Base-by-base conservation (phyloP, 106 monocot species). In the Apostasia ramifera region DNA sequence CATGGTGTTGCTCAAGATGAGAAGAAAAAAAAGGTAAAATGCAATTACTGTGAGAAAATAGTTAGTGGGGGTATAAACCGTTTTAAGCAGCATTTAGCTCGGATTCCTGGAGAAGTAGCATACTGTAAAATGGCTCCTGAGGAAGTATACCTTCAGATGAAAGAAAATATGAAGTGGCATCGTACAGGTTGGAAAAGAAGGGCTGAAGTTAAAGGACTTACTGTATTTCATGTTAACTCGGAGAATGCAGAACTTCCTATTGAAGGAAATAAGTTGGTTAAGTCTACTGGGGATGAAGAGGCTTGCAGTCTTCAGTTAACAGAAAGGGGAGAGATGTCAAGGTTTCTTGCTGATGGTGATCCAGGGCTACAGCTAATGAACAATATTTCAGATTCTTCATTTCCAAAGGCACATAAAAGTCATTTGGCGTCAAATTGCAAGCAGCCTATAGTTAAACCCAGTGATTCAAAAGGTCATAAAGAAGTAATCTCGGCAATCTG, bases 111-210 rank as follows among this genome's bases (percentile, higher is more conserved):
- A 8, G 87, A 87, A 70, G 87, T 87, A 72, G 80, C 87, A 44
- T 80, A 71, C 53, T 87, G 87, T 53, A 87, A 87, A 70, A 80
- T 80, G 83, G 83, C 72, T 72, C 87, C 87, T 39, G 83, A 87
- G 48, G 83, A 81, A 66, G 83, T 87, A 2, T 81, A 83, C 67
- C 65, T 80, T 59, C 71, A 83, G 72, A 83, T 83, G 83, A 87
- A 83, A 78, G 87, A 87, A 56, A 83, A 83, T 49, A 83, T 87
- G 83, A 87, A 83, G 78, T 83, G 83, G 80, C 87, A 87, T 80
- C 79, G 80, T 15, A 83, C 80, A 59, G 83, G 78, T 42, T 78
- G 80, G 77, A 83, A 77, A 64, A 61, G 59, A 62, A 73, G 68
- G 15, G 57, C 74, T 70, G 80, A 83, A 71, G 7, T 74, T 53